A percentile compares a stretch with the other conserved stretches of the same genome.
phyloP scores from a whole-genome alignment of 345 rosid genomes.

The Hirschfeldia incana region DNA sequence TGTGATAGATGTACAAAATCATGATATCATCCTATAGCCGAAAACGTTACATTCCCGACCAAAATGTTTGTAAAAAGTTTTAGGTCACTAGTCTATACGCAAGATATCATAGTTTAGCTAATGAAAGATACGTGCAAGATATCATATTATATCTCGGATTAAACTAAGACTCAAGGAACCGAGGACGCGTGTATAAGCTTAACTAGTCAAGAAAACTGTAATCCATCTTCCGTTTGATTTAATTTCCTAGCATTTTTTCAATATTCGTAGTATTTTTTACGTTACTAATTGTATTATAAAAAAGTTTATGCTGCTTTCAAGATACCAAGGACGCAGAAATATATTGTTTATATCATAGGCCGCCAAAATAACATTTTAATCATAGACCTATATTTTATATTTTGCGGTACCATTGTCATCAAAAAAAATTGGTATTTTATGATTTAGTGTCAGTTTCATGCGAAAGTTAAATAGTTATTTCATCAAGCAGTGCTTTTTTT shows the following conservation, averaged over 20 bases:
- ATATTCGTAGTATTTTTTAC: too few relatives aligned
- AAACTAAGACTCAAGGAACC: neutral
- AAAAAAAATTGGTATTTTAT: neutral
- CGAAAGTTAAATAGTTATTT: neutral
- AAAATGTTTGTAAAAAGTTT: neutral
- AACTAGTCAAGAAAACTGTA: neutral
- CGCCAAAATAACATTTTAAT: conserved; percentile 1
- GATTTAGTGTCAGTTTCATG: conserved; percentile 10
- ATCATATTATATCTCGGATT: neutral
- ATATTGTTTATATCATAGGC: neutral
- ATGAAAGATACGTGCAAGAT: neutral
- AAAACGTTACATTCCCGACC: conserved; percentile 1
- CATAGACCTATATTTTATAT: neutral
- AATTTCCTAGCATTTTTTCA: too few relatives aligned
- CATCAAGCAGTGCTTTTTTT: too few relatives aligned
- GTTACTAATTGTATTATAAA: neutral
- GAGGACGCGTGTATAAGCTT: neutral
- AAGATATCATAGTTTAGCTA: conserved; percentile 13
- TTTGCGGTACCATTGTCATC: neutral
- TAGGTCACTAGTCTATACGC: neutral
- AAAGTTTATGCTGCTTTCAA: neutral
- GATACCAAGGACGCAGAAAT: neutral
- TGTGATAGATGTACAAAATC: neutral
- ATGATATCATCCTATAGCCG: neutral
- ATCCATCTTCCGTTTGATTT: neutral